Base-by-base conservation (phyloP, 805 yeast genomes). In the Schwanniomyces pseudopolymorphus region DNA sequence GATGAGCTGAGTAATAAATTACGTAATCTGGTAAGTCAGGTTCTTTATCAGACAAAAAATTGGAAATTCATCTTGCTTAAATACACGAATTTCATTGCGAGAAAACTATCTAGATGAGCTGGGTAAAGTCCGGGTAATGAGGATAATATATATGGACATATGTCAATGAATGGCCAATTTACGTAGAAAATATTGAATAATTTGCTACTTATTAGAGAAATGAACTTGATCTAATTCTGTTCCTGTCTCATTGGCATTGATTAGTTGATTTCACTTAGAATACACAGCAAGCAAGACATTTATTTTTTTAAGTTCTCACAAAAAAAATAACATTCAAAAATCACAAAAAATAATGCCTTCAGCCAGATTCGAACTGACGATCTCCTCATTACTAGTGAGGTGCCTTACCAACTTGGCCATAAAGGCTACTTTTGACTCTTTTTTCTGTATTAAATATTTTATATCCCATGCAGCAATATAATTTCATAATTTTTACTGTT, bases 331-430 rank as follows among this genome's bases (percentile, higher is more conserved):
- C 13, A 9, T 26, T 4, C 4, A 5, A 31, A 39, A 31, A 16
- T 5, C 5, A 33, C 44, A 48, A 45, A 47, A 40, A 22, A 31
- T 51, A 52, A 31, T 51, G 54, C 54, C 52, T 48, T 47, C 54
- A 48, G 50, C 49, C 52, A 48, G 54, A 51, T 44, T 51, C 48
- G 54, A 51, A 51, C 54, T 48, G 54, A 48, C 50, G 54, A 51
- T 48, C 54, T 48, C 54, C 52, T 51, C 52, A 48, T 51, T 48
- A 51, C 52, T 48, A 51, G 54, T 51, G 54, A 51, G 52, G 54
- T 49, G 54, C 54, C 54, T 51, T 48, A 51, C 54, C 54, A 51
- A 51, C 55, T 51, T 51, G 55, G 55, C 55, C 55, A 51, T 51
- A 49, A 50, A 51, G 55, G 55, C 55, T 10, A 7, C 28, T 26